Conservation (phyloP, 176 grass and related monocot genomes). For the Carex myosuroides region DNA sequence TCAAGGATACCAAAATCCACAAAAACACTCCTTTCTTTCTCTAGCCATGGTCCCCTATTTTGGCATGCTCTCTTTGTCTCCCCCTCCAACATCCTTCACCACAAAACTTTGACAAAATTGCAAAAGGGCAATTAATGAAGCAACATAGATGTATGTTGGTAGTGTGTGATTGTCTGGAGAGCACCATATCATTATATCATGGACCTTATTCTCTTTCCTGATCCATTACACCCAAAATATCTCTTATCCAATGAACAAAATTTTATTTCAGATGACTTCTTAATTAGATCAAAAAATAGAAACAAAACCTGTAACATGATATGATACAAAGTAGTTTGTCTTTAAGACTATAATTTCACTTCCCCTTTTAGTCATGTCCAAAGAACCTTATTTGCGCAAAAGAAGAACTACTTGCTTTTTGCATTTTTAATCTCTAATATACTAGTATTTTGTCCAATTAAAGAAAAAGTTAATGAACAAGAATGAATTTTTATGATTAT, state of each 20-base stretch:
- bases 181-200: slow-evolving; percentile 7
- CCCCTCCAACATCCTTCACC: background rate
- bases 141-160: background rate
- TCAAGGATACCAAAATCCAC: background rate
- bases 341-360: background rate
- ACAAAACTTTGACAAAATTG: slow-evolving; percentile 12
- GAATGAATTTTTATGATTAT: background rate
- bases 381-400: background rate
- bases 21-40: background rate
- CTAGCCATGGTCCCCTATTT: slow-evolving; percentile 10
- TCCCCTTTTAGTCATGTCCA: background rate
- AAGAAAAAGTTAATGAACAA: background rate
- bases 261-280: background rate
- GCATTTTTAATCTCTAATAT: background rate
- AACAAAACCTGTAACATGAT: background rate
- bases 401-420: background rate
- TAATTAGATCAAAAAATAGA: background rate
- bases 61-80: background rate
- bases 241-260: background rate
- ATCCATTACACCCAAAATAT: background rate
- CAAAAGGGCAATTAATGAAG: slow-evolving; percentile 10
- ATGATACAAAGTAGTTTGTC: background rate
- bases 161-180: background rate
- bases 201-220: background rate
- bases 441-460: background rate